phyloP scores from a whole-genome alignment of 2,329 filamentous ascomycete genomes.

The Diaporthe caulivora region DNA sequence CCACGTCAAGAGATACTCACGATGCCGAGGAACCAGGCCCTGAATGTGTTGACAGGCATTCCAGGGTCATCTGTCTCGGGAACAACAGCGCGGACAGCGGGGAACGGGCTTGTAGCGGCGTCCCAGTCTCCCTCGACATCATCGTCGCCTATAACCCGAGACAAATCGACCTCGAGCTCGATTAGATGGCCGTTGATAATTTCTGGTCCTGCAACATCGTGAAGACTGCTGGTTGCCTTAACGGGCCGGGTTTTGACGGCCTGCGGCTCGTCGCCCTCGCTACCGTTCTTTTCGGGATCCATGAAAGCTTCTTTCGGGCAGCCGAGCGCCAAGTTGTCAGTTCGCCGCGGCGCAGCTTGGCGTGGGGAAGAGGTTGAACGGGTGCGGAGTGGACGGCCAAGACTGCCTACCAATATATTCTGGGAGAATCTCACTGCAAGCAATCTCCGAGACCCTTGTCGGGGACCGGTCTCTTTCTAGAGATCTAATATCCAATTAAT shows the following conservation, averaged over 20 bases:
- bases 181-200: slow-evolving; percentile 45
- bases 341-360: slow-evolving; percentile 6
- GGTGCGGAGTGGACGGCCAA: background rate
- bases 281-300: slow-evolving; percentile 28
- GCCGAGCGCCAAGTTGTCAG: background rate
- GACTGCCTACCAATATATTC: too few relatives aligned
- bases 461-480: background rate
- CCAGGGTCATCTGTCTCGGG: slow-evolving; percentile 49
- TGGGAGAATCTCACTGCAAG: background rate
- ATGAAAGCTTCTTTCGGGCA: background rate
- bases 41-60: slow-evolving; percentile 59
- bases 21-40: slow-evolving; percentile 58
- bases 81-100: slow-evolving; percentile 49
- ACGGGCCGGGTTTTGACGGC: background rate
- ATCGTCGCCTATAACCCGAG: slow-evolving; percentile 43
- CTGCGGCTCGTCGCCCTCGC: slow-evolving; percentile 22
- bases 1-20: slow-evolving; percentile 41
- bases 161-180: slow-evolving; percentile 50
- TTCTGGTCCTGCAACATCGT: slow-evolving; percentile 23
- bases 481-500: background rate
- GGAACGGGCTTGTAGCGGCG: slow-evolving; percentile 48
- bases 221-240: slow-evolving; percentile 17
- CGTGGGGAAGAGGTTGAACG: background rate
- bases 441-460: background rate
- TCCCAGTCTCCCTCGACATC: slow-evolving; percentile 49